Percentiles rank a stretch among this genome's conserved stretches.
Conservation (phyloP, 192 early-diverging fungal species). For the Chytriomyces sp. region DNA sequence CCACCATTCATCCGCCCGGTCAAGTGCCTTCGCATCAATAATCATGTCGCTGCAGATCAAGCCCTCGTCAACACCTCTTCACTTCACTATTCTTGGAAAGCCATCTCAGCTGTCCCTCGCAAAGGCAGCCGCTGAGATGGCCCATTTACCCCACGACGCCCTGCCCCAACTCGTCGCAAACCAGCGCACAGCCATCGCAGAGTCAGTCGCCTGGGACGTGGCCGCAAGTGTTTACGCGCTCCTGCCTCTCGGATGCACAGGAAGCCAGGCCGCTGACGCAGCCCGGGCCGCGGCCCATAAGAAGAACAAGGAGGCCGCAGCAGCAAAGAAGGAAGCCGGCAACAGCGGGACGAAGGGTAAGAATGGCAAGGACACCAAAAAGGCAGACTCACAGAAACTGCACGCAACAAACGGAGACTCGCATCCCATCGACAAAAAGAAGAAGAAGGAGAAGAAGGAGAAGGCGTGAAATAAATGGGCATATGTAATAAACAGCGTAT, state of each 20-base stretch:
- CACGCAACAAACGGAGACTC: neutral
- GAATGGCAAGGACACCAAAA: too few species aligned
- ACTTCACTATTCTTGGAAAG: neutral
- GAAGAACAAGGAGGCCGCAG: neutral
- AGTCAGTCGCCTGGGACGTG: conserved; percentile 8
- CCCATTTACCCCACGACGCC: neutral
- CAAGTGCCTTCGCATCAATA: neutral
- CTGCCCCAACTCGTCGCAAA: conserved; percentile 10
- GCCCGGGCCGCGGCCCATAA: neutral
- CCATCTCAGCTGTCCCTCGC: neutral
- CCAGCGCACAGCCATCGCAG: conserved; percentile 2
- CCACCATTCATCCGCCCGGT: too few species aligned
- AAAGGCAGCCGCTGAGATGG: neutral
- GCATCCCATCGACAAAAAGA: neutral
- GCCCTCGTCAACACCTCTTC: conserved; percentile 14
- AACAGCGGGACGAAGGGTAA: too few species aligned
- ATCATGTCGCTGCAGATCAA: neutral
- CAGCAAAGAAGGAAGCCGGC: neutral
- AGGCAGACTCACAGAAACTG: neutral
- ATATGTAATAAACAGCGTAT: neutral
- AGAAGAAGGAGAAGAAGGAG: conserved; percentile 8
- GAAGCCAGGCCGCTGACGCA: neutral
- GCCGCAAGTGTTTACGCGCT: neutral
- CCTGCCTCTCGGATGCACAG: neutral
- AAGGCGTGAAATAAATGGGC: too few species aligned